Conservation (phyloP, 2,329 filamentous ascomycete genomes). For the Ascomycota sp. region DNA sequence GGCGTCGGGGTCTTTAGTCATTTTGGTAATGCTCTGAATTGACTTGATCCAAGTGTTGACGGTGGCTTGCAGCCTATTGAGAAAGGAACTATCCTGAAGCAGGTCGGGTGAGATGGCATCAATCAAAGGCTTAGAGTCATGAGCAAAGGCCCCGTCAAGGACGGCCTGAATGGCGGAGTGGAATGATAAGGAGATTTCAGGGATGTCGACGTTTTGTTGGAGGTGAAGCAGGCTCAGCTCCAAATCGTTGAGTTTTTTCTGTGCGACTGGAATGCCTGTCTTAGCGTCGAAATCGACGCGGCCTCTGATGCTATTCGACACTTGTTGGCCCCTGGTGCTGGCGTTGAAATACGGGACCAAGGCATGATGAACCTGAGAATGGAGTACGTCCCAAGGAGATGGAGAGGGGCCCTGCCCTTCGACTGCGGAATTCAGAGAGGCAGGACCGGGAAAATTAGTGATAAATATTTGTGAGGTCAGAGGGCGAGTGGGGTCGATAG, state of each 20-base stretch:
- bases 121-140: slow-evolving; percentile 47
- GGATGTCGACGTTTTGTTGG: slow-evolving; percentile 96
- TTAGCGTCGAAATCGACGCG: slow-evolving; percentile 76
- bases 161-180: slow-evolving; percentile 77
- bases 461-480: slow-evolving; percentile 81
- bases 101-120: slow-evolving; percentile 58
- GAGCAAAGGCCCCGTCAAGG: slow-evolving; percentile 54
- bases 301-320: slow-evolving; percentile 42
- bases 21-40: slow-evolving; percentile 88
- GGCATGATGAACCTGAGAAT: slow-evolving; percentile 78
- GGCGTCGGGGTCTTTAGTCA: slow-evolving; percentile 60
- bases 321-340: slow-evolving; percentile 66
- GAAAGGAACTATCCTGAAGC: slow-evolving; percentile 75
- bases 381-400: slow-evolving; percentile 80
- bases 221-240: slow-evolving; percentile 79
- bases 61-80: slow-evolving; percentile 81
- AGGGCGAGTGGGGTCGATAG: slow-evolving; percentile 66
- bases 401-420: slow-evolving; percentile 51
- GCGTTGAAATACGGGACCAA: slow-evolving; percentile 95
- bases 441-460: slow-evolving; percentile 73
- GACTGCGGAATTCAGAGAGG: slow-evolving; percentile 43
- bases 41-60: slow-evolving; percentile 98
- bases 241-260: slow-evolving; percentile 89
- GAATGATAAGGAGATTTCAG: slow-evolving; percentile 69
- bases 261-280: slow-evolving; percentile 88